These are phyloP conservation scores for Selaginella tamariscina DNA, from an alignment of 75 land plant species.

Conservation along the genomic window DNA sequence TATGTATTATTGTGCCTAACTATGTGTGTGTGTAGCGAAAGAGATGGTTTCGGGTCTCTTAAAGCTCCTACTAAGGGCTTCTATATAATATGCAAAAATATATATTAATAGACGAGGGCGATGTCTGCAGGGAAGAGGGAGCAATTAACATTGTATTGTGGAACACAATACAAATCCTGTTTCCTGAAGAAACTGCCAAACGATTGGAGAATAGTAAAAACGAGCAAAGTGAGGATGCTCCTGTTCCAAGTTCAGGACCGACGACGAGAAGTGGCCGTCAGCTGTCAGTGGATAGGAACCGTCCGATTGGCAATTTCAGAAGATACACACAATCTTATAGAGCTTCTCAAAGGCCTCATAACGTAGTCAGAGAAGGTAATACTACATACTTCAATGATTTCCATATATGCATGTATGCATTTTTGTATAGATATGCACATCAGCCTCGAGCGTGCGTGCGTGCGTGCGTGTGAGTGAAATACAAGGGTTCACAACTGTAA, in stretches of 20 bases:
- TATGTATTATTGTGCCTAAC: no score
- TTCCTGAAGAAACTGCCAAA: slow-evolving; percentile 44
- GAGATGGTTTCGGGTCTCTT: no score
- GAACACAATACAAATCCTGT: slow-evolving; percentile 89
- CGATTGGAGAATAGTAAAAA: slow-evolving; percentile 12
- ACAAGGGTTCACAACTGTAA: background rate
- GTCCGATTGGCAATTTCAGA: background rate
- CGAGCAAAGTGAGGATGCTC: background rate
- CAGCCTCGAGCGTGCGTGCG: no score
- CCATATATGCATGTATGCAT: no score
- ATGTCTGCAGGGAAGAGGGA: slow-evolving; percentile 15
- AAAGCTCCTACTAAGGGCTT: background rate
- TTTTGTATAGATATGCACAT: no score
- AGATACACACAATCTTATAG: background rate
- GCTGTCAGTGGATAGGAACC: background rate
- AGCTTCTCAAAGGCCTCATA: background rate
- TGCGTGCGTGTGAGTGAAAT: no score
- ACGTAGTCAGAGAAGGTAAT: background rate
- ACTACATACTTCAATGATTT: no score
- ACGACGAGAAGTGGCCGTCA: background rate
- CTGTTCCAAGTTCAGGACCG: background rate
- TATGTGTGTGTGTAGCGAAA: no score
- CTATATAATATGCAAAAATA: background rate
- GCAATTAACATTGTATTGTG: slow-evolving; percentile 79
- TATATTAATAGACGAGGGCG: background rate